Evolutionary conservation across 2,329 filamentous ascomycete species (phyloP), one percentile per base, ranked within the genome.

Genomic region (Neodidymelliopsis sp.): DNA sequence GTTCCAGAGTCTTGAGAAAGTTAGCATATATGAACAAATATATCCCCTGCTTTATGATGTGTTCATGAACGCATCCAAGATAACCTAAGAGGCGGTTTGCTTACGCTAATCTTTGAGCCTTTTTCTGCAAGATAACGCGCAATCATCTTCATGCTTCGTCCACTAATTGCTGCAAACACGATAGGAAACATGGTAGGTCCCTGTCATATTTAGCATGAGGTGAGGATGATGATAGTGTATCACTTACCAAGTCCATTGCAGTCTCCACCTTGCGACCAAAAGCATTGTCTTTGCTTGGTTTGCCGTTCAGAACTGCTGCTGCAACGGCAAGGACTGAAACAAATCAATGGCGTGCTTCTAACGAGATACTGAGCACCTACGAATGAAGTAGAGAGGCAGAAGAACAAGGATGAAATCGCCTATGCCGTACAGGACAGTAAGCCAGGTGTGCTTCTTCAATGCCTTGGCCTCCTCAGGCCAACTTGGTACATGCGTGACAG

Each of bases 131-230:
- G 39, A 22, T 61, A 73, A n/a, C 69, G 27, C 0, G 71, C 67
- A 12, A 72, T 62, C 59, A 69, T 71, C 31, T 72, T 72, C 54
- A 73, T 62, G 13, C 69, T 70, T 8, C 66, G 53, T 2, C 70
- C 70, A 20, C 46, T 55, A 0, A 74, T 67, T 0, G 71, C 70
- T 0, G 71, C 69, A 28, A 74, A 74, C 0, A 72, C 22, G 10
- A 74, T 71, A 0, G 71, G 71, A 24, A 70, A 74, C 8, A 74
- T 44, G 0, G 71, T 72, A 2, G 71, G 71, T 12, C 68, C 64
- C 63, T 69, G 24, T 20, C 25, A 11, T 8, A 16, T 18, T 49
- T 2, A 45, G 28, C 10, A 27, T n/a, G n/a, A n/a, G n/a, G n/a
- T n/a, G n/a, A n/a, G n/a, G n/a, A n/a, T n/a, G n/a, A n/a, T n/a